Evolutionary conservation across 768 basidiomycete genomes (phyloP).

Genomic region (Chalciporus sphaerocephalus): DNA sequence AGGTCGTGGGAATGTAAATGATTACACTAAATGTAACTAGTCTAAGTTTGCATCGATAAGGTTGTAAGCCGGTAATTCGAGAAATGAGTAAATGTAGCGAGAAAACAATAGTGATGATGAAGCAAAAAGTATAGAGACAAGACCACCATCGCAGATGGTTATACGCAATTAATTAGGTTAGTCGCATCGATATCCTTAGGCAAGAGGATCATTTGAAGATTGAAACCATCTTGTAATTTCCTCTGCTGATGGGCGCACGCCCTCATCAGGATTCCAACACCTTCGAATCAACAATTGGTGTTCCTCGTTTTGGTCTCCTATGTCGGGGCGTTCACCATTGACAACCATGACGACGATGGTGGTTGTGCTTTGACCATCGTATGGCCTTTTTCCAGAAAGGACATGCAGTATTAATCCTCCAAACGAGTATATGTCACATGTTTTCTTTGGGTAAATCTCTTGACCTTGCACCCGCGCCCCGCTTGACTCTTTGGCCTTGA

Average conservation of each 20-base stretch:
- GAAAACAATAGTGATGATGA: too few species aligned
- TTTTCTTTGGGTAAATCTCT: conserved; percentile 11
- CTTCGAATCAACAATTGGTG: conserved; percentile 3
- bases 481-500: conserved; percentile 4
- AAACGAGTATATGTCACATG: conserved; percentile 30
- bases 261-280: conserved; percentile 19
- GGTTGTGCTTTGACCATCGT: not conserved
- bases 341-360: not conserved
- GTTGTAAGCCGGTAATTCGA: too few species aligned
- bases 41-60: too few species aligned
- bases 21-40: too few species aligned
- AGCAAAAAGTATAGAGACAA: too few species aligned
- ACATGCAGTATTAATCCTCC: conserved; percentile 36
- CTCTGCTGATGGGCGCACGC: conserved; percentile 15
- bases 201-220: not conserved
- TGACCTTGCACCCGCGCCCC: not conserved
- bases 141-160: too few species aligned
- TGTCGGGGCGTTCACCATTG: conserved; percentile 11
- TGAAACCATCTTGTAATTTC: conserved; percentile 7
- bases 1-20: too few species aligned
- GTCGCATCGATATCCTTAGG: too few species aligned
- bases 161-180: too few species aligned
- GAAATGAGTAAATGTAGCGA: too few species aligned
- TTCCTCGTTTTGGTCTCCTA: conserved; percentile 1
- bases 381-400: conserved; percentile 20